These are phyloP conservation scores for Suhomyces bolitotheri DNA, from an alignment of 1,139 yeast genomes.

Conservation along the genomic window DNA sequence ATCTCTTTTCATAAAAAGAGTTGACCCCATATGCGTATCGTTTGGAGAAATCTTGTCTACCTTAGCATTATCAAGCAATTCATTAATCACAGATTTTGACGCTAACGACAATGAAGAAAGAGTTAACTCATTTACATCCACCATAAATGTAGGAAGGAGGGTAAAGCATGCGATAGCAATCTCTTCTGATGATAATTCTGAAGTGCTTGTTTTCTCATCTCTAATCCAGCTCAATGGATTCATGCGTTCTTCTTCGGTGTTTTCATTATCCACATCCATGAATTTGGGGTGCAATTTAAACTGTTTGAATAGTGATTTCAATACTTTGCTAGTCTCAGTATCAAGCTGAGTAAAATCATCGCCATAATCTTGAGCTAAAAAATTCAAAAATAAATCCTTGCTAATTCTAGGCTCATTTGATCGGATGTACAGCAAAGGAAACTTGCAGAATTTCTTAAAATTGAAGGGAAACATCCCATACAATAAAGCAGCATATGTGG, in stretches of 20 bases:
- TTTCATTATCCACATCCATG: constrained; percentile 24
- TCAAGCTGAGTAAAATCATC: not conserved
- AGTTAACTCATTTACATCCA: constrained; percentile 7
- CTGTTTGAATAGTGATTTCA: constrained; percentile 18
- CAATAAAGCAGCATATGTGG: constrained; percentile 48
- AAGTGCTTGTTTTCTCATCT: constrained; percentile 14
- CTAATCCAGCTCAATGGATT: constrained; percentile 40
- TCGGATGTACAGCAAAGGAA: constrained; percentile 34
- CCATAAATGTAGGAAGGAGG: constrained; percentile 27
- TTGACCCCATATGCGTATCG: too few relatives aligned
- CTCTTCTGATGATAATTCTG: constrained; percentile 29
- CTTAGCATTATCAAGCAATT: too few relatives aligned
- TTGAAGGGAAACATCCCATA: constrained; percentile 66
- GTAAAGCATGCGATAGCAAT: constrained; percentile 35
- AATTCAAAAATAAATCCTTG: constrained; percentile 9
- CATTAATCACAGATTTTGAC: too few relatives aligned
- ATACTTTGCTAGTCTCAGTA: constrained; percentile 4
- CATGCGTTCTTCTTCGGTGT: constrained; percentile 42
- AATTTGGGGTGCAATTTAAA: constrained; percentile 54
- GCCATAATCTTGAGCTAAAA: constrained; percentile 1
- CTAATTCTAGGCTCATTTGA: constrained; percentile 16
- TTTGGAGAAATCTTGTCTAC: too few relatives aligned
- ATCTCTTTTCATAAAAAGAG: too few relatives aligned
- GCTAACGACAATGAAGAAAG: not conserved
- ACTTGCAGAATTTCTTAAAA: constrained; percentile 42